Base-by-base conservation (phyloP, 306 rosid species). In the Cucurbita maxima region DNA sequence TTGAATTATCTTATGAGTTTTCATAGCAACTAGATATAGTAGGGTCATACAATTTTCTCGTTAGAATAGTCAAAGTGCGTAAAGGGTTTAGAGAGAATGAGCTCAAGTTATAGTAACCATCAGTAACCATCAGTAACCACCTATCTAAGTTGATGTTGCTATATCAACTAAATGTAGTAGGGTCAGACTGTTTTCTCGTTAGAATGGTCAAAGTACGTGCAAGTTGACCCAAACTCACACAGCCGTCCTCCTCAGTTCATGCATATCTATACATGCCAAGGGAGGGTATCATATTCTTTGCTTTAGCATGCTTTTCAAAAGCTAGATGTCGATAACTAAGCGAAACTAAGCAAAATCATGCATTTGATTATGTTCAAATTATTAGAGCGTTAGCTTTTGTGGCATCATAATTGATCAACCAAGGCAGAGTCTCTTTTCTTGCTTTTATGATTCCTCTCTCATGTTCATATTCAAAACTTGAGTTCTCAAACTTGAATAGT, bases 341-440 rank as follows among this genome's bases (percentile, higher is more conserved):
- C 11, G 37, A 20, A 43, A 43, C 54, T 10, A 66, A 66, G 72
- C 44, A 2, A 3, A 44, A 19, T 44, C 38, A 44, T 66, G 54
- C 8, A 11, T 20, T 20, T 5, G 54, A 66, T 66, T 44, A 19
- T 66, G 72, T 66, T 66, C 54, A 66, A 36, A 66, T 66, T 20
- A 10, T 3, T 10, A n/a, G n/a, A 43, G 71, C 72, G 9, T 10
- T 41, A 6, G 36, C 37, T 43, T 66, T 19, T 66, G 72, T 66
- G 72, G 5, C n/a, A 66, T 44, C 72, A 43, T 66, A 44, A 66
- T 66, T 66, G 72, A 66, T 10, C 47, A 66, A 19, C 54, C 72
- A 66, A 43, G 38, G 54, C 72, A 43, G 20, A 19, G 38, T 44
- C 20, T 66, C 18, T 44, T 66, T 38, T 66, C n/a, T 19, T 66